These are phyloP conservation scores for Gracilariopsis chorda DNA, from an alignment of 23 red algal species.

Conservation along the genomic window DNA sequence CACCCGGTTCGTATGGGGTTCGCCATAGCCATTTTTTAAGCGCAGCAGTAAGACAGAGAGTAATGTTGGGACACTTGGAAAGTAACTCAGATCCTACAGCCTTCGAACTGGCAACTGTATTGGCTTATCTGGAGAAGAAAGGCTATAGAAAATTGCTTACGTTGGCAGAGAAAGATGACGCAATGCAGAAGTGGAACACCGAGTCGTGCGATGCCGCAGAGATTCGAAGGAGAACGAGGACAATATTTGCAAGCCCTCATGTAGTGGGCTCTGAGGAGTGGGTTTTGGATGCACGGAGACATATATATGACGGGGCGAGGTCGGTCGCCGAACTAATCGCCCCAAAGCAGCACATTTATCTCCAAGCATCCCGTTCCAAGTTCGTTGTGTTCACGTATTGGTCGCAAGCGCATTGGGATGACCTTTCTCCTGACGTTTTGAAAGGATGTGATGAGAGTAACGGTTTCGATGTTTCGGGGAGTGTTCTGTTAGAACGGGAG, in stretches of 20 bases:
- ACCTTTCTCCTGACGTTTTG: neutral
- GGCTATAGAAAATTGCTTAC: neutral
- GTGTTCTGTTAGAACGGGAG: neutral
- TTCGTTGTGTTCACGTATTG: neutral
- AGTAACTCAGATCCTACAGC: neutral
- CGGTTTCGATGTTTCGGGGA: neutral
- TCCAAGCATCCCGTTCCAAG: neutral
- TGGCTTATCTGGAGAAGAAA: neutral
- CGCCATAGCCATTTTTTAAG: neutral
- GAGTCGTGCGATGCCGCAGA: neutral
- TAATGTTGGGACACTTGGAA: neutral
- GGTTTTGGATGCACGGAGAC: neutral
- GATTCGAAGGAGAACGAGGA: neutral
- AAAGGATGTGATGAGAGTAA: neutral
- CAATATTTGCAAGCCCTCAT: neutral
- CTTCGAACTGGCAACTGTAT: neutral
- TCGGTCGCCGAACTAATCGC: neutral
- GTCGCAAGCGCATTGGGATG: neutral
- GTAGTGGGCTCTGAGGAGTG: neutral
- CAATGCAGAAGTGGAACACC: neutral
- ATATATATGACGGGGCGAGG: neutral
- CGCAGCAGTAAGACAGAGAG: neutral
- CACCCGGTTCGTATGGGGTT: neutral
- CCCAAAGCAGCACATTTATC: neutral
- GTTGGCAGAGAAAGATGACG: neutral